Base-by-base conservation (phyloP, 2,329 filamentous ascomycete genomes). In the Elsinoe necatrix region DNA sequence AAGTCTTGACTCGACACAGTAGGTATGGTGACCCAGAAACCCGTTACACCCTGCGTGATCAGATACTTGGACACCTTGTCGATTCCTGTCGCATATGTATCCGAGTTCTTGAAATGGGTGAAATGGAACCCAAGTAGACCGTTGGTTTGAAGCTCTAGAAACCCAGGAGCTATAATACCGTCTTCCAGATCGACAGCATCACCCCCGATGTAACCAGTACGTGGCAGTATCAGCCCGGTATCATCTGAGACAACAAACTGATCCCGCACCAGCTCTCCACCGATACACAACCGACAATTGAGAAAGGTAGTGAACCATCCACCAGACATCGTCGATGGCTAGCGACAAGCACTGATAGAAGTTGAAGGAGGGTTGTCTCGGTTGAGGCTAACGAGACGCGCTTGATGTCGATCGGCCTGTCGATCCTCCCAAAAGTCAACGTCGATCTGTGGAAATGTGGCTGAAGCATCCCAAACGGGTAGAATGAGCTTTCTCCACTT, bases 61-160 rank as follows among this genome's bases (percentile, higher is more conserved):
- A 80, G 75, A 61, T 77, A 76, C 31, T 66, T 64, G 2, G 77
- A 74, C n/a, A 77, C 71, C 29, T 71, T 70, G 18, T 74, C 67
- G 25, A 81, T 66, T 45, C 75, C 74, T 7, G 63, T 63, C 37
- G 62, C 63, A 64, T 79, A 80, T 57, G 66, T 67, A 34, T 65
- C 60, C 20, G 69, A 64, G 45, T 77, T 67, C 4, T 73, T 66
- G 59, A 73, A 78, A 57, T 76, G 72, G 1, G 78, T 78, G 58
- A 80, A 81, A 61, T 80, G 78, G 54, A 80, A 79, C 1, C 77
- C 77, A 63, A 73, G 71, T 50, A 74, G 67, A 54, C 77, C 76
- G 62, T 81, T 81, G 1, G 76, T 80, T 59, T 81, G 79, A 4
- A 81, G 65, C 58, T 81, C 79, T 20, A 81, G 67, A 61, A 78